A percentile compares a stretch with the other conserved stretches of the same genome.
phyloP scores from a whole-genome alignment of 257 asterid species.

The Solanum clarkiae region DNA sequence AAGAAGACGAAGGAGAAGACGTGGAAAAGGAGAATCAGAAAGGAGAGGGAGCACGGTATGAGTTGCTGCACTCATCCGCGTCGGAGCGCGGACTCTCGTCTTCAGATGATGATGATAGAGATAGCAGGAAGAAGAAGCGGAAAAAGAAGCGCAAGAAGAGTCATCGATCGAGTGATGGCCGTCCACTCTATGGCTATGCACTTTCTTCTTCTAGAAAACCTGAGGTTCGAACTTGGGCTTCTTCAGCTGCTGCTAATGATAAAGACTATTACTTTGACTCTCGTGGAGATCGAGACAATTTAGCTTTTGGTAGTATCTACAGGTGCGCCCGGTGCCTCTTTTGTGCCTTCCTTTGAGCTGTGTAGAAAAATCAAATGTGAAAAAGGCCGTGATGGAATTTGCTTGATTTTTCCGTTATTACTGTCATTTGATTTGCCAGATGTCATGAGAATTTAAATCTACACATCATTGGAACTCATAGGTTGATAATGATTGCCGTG shows the following conservation, averaged over 20 bases:
- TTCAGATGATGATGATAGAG: conserved; percentile 18
- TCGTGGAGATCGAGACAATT: conserved; percentile 77
- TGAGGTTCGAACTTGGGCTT: conserved; percentile 54
- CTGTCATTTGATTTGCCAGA: neutral
- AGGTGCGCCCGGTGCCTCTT: conserved; percentile 22
- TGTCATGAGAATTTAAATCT: neutral
- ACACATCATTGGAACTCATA: neutral
- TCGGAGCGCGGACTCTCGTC: conserved; percentile 33
- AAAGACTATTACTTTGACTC: conserved; percentile 89
- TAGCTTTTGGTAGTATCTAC: conserved; percentile 78
- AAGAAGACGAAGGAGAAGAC: conserved; percentile 7
- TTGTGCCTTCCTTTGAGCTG: neutral
- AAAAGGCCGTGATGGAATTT: neutral
- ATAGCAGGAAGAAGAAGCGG: conserved; percentile 18
- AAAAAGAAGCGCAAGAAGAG: conserved; percentile 32
- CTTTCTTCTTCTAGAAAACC: conserved; percentile 50
- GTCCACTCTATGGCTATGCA: conserved; percentile 20
- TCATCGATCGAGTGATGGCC: conserved; percentile 12
- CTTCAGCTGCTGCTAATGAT: conserved; percentile 22
- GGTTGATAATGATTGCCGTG: neutral
- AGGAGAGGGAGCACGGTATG: conserved; percentile 27
- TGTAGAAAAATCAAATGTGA: neutral
- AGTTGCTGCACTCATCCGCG: conserved; percentile 49
- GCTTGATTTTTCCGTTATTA: neutral
- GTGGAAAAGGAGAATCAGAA: conserved; percentile 9